These are phyloP conservation scores for Clonostachys chloroleuca DNA, from an alignment of 2,329 filamentous ascomycete genomes.

Conservation along the genomic window DNA sequence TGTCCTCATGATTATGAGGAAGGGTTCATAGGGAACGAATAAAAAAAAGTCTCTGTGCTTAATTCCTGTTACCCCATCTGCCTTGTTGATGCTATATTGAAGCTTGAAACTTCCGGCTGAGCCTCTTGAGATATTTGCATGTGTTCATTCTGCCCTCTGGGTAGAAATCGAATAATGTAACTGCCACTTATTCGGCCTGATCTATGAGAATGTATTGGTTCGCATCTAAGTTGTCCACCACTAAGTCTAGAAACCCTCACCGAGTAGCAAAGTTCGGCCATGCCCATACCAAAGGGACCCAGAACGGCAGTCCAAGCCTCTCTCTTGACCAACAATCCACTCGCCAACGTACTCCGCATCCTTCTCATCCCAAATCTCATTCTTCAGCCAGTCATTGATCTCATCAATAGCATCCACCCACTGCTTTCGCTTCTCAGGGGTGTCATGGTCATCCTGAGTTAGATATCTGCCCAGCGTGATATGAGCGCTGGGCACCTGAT, in stretches of 20 bases:
- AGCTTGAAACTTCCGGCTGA: too few relatives aligned
- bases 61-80: too few relatives aligned
- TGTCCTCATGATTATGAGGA: constrained; percentile 29
- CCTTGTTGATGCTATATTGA: too few relatives aligned
- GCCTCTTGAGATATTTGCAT: background rate
- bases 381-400: constrained; percentile 71
- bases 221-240: too few relatives aligned
- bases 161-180: background rate
- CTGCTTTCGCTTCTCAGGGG: constrained; percentile 49
- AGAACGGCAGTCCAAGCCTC: constrained; percentile 69
- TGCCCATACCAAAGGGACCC: constrained; percentile 86
- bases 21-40: constrained; percentile 34
- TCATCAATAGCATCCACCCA: constrained; percentile 69
- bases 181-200: background rate
- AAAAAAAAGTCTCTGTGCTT: constrained; percentile 1
- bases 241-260: constrained; percentile 51
- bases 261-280: constrained; percentile 63
- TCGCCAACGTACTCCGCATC: constrained; percentile 51
- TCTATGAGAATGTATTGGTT: background rate
- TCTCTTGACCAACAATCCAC: constrained; percentile 86
- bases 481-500: constrained; percentile 86
- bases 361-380: constrained; percentile 62
- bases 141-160: background rate
- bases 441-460: constrained; percentile 57
- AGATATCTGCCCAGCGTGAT: constrained; percentile 84